Percentiles rank a stretch among this genome's conserved stretches.
Evolutionary conservation across 805 yeast genomes (phyloP).

Genomic region (Ogataea siamensis): DNA sequence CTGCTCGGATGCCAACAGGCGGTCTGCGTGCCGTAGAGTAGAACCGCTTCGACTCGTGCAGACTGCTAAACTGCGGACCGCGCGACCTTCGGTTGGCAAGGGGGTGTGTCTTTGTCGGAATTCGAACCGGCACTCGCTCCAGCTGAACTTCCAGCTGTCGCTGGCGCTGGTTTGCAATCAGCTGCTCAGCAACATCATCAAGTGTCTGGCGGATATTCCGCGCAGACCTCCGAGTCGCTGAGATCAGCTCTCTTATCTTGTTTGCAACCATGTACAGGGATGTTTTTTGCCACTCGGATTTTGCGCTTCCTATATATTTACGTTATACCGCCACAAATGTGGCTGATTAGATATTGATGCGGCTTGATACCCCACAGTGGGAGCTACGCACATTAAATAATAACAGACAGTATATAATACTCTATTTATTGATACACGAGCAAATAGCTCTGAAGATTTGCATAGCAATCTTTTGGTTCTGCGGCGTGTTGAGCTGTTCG

Average conservation of each 20-base stretch:
- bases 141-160: slow-evolving; percentile 33
- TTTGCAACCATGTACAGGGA: slow-evolving; percentile 32
- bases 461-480: slow-evolving; percentile 18
- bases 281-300: slow-evolving; percentile 13
- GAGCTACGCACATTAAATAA: too few species aligned
- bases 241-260: slow-evolving; percentile 42
- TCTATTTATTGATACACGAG: slow-evolving; percentile 14
- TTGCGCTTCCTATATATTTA: slow-evolving; percentile 2
- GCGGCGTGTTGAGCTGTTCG: slow-evolving; percentile 10
- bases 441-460: slow-evolving; percentile 18
- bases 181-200: slow-evolving; percentile 44
- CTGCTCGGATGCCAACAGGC: slow-evolving; percentile 4
- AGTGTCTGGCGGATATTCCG: slow-evolving; percentile 46
- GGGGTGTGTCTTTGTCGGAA: slow-evolving; percentile 25
- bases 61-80: slow-evolving; percentile 22
- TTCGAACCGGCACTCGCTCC: slow-evolving; percentile 41
- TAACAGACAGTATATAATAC: background rate
- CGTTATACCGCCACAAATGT: background rate
- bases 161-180: slow-evolving; percentile 27
- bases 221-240: slow-evolving; percentile 45
- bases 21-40: slow-evolving; percentile 17
- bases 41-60: slow-evolving; percentile 20
- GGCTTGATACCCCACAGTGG: slow-evolving; percentile 1
- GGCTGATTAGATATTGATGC: background rate
- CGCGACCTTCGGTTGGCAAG: slow-evolving; percentile 16